These are phyloP conservation scores for Lasiodiplodia sp. DNA, from an alignment of 2,329 filamentous ascomycete genomes.

Conservation along the genomic window DNA sequence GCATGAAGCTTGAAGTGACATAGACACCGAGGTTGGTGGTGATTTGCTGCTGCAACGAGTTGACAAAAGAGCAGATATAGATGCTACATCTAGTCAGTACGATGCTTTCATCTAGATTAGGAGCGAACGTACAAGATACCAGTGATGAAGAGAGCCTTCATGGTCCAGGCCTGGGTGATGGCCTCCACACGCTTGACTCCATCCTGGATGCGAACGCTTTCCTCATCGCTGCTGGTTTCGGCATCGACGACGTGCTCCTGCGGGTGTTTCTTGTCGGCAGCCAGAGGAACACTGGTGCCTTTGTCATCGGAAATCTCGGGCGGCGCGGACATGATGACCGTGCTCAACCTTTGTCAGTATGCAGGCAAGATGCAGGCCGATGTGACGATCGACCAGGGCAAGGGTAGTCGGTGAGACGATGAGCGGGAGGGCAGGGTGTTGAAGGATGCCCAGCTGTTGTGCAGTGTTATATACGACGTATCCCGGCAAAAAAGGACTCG, in stretches of 20 bases:
- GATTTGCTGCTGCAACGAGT: slow-evolving; percentile 52
- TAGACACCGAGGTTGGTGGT: slow-evolving; percentile 54
- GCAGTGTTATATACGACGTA: not conserved
- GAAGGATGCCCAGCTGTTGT: not conserved
- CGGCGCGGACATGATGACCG: slow-evolving; percentile 4
- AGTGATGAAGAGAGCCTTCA: slow-evolving; percentile 38
- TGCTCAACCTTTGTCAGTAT: not conserved
- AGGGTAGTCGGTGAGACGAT: not conserved
- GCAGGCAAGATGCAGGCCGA: not conserved
- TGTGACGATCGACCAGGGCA: not conserved
- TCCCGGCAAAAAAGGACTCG: not conserved
- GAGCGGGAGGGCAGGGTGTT: not conserved
- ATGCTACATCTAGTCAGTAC: slow-evolving; percentile 37
- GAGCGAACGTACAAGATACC: slow-evolving; percentile 38
- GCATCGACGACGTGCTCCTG: not conserved
- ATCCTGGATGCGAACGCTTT: slow-evolving; percentile 37
- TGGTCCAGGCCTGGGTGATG: slow-evolving; percentile 43
- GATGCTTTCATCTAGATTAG: not conserved
- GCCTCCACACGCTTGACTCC: slow-evolving; percentile 46
- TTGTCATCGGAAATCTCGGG: not conserved
- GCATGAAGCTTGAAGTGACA: slow-evolving; percentile 57
- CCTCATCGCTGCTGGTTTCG: not conserved
- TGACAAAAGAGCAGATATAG: slow-evolving; percentile 57
- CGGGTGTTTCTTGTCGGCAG: not conserved
- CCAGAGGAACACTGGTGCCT: not conserved